Conservation (phyloP, 2,329 filamentous ascomycete species). For the Monilinia polystroma region DNA sequence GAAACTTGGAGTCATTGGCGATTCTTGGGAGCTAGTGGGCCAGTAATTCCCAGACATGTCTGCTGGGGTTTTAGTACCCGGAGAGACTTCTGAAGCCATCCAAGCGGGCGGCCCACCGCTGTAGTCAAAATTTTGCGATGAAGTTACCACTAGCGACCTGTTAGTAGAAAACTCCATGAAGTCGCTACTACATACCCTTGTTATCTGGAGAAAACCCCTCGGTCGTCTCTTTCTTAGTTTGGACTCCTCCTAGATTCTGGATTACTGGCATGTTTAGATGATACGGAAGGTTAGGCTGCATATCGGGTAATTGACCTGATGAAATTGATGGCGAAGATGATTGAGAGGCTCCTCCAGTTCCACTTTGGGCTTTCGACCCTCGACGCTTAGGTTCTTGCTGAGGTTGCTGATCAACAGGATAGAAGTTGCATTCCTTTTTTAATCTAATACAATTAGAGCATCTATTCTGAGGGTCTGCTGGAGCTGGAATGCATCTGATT, state of each 20-base stretch:
- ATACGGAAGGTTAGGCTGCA: slow-evolving; percentile 45
- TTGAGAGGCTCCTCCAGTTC: slow-evolving; percentile 43
- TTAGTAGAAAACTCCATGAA: slow-evolving; percentile 28
- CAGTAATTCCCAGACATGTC: slow-evolving; percentile 48
- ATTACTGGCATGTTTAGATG: slow-evolving; percentile 48
- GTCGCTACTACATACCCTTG: slow-evolving; percentile 34
- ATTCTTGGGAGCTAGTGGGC: slow-evolving; percentile 51
- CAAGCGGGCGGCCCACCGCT: slow-evolving; percentile 35
- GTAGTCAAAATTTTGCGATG: slow-evolving; percentile 38
- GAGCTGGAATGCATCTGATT: slow-evolving; percentile 81
- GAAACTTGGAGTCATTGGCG: slow-evolving; percentile 51
- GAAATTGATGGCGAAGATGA: slow-evolving; percentile 51
- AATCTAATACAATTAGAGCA: slow-evolving; percentile 92
- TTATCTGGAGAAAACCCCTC: slow-evolving; percentile 40
- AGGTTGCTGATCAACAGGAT: slow-evolving; percentile 77
- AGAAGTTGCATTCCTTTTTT: slow-evolving; percentile 93
- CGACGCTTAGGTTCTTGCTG: slow-evolving; percentile 46
- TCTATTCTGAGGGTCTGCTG: slow-evolving; percentile 69
- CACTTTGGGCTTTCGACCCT: slow-evolving; percentile 43
- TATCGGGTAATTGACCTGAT: slow-evolving; percentile 46
- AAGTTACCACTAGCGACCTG: slow-evolving; percentile 32
- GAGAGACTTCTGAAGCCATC: slow-evolving; percentile 37
- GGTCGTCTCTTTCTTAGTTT: slow-evolving; percentile 44
- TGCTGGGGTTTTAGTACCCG: slow-evolving; percentile 43
- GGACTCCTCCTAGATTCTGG: slow-evolving; percentile 47